Base-by-base conservation (phyloP, 2,329 filamentous ascomycete species). In the Penicillium sp. region DNA sequence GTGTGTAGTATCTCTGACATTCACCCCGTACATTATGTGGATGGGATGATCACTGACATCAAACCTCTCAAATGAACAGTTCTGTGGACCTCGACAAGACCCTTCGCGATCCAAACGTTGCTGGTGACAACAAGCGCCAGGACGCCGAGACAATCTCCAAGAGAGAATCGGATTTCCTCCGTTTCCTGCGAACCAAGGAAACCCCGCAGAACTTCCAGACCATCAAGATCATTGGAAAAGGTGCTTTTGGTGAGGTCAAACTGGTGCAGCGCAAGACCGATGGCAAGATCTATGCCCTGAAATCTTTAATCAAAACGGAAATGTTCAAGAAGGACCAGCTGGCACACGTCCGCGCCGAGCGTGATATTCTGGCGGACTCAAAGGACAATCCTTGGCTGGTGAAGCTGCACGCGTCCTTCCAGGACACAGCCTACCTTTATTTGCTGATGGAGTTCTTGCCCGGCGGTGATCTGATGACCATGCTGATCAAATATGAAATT, bases 301-400 rank as follows among this genome's bases (percentile, higher is more conserved):
- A 99, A 81, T 97, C 93, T 42, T 82, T 99, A 64, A 91, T 99
- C 76, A 99, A 99, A 82, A 92, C 91, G 45, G 94, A 99, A 77
- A 99, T 99, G 94, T 97, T 97, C 81, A 97, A 96, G 79, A 97
- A 96, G 77, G 94, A 99, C 71, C 94, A 99, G 75, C 81, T 99
- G 57, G 94, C 94, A 16, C 94, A 99, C 77, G 94, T 99, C 56
- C 92, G 95, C 61, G 92, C 94, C 49, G 94, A 99, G 79, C 87
- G 94, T 82, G 94, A 99, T 74, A 97, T 99, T 65, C 81, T 99
- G 60, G 94, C 94, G 59, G 95, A 99, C 75, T 96, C 93, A 31
- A 79, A 79, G n/a, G 94, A 99, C 82, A 97, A 94, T 71, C 93
- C 94, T 5, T 99, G 94, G 94, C 91, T 99, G 14, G 94, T 99